These are phyloP conservation scores for Flammula alnicola DNA, from an alignment of 1,284 basidiomycete genomes.

Conservation along the genomic window DNA sequence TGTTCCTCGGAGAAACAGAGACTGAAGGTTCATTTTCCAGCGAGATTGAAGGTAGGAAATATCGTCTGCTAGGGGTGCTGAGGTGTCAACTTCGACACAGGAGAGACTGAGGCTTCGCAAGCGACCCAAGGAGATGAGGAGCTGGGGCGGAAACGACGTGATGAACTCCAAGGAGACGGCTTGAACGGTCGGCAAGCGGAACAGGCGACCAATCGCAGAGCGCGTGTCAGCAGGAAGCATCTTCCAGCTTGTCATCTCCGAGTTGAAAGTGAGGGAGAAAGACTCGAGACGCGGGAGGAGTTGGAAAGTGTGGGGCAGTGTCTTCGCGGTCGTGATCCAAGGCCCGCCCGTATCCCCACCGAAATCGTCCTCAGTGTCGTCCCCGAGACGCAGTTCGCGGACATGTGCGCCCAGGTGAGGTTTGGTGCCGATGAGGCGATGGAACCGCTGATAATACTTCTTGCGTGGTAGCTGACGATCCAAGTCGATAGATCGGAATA, in stretches of 20 bases:
- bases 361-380: constrained; percentile 23
- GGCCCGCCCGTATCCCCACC: constrained; percentile 9
- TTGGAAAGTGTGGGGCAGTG: constrained; percentile 4
- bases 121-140: constrained; percentile 15
- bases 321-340: constrained; percentile 21
- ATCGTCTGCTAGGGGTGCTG: not conserved
- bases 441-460: constrained; percentile 20
- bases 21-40: constrained; percentile 10
- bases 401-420: constrained; percentile 24
- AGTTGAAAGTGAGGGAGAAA: constrained; percentile 26
- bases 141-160: constrained; percentile 14
- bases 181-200: constrained; percentile 16
- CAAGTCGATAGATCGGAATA: constrained; percentile 23
- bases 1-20: constrained; percentile 20
- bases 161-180: constrained; percentile 25
- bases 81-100: constrained; percentile 22
- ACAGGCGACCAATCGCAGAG: constrained; percentile 10
- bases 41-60: not conserved
- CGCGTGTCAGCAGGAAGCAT: constrained; percentile 14
- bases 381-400: constrained; percentile 22
- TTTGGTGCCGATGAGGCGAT: constrained; percentile 16
- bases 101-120: constrained; percentile 20
- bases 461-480: constrained; percentile 16
- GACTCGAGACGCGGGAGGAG: constrained; percentile 18
- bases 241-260: constrained; percentile 22